Evolutionary conservation across 108 stramenopile species (phyloP), one percentile per base, ranked within the genome.

Genomic region (Craspedostauros australis): DNA sequence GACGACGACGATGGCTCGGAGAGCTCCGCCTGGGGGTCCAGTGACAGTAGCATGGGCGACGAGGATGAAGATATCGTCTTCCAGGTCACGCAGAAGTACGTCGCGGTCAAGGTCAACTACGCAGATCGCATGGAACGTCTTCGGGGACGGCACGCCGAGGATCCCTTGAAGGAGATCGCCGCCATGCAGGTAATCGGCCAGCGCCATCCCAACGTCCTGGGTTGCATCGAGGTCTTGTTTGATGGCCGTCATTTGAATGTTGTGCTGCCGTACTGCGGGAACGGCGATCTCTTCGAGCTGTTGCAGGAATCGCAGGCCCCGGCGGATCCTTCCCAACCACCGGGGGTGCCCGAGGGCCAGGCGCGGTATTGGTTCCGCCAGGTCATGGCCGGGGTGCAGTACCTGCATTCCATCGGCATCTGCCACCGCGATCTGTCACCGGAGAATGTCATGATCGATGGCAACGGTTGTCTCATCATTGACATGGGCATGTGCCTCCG

Each of bases 111-210:
- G 44, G 72, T 73, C 19, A 72, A 68, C 36, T 68, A 68, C 30
- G 50, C 30, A 21, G 49, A 62, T 7, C 62, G 57, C 21, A 74
- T 74, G 61, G 59, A 79, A 60, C 39, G 42, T 43, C 46, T 67
- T 30, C 54, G 62, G 14, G 57, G 58, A 33, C 38, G 43, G n/a
- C 78, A 79, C 49, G 72, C 72, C n/a, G 86, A 83, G 73, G 87
- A 96, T 57, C 95, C 93, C 2, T 44, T 93, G n/a, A 86, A 94
- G 68, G 95, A 96, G 74, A 75, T 95, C 53, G 75, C 86, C 31
- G 90, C 86, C 8, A 87, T 94, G 84, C 95, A 96, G 53, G 54
- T 87, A 47, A 80, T 87, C 61, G 87, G 85, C 22, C 68, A 75
- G 39, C 14, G 33, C 5, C 78, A 68, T 34, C 63, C 63, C 12